Conservation (phyloP, 2,329 filamentous ascomycete genomes). For the Pezicula rhizophila region DNA sequence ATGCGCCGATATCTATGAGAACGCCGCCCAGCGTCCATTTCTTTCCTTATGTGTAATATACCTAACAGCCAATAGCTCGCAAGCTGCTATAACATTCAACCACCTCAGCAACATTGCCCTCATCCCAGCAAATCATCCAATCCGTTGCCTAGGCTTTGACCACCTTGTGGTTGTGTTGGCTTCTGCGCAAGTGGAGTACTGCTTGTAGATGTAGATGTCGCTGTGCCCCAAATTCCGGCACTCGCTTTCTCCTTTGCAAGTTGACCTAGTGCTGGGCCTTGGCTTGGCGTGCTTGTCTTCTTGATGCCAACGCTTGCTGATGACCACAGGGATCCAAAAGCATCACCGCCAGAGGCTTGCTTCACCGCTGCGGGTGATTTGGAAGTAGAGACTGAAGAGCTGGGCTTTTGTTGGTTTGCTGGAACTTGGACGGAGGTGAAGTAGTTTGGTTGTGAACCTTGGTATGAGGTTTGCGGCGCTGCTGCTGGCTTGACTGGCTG, state of each 20-base stretch:
- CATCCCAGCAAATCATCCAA: neutral
- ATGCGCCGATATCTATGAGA: no score
- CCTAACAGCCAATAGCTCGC: no score
- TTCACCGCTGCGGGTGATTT: conserved; percentile 47
- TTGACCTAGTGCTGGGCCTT: conserved; percentile 79
- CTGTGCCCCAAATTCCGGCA: conserved; percentile 81
- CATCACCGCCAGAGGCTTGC: conserved; percentile 64
- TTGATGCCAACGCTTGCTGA: conserved; percentile 65
- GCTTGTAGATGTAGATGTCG: conserved; percentile 12
- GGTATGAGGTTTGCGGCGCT: conserved; percentile 59
- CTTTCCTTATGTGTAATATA: no score
- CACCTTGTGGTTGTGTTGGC: conserved; percentile 1
- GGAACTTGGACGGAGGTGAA: conserved; percentile 71
- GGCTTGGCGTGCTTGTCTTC: conserved; percentile 57
- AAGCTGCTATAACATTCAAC: no score
- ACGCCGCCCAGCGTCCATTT: no score
- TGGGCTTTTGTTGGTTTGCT: conserved; percentile 19
- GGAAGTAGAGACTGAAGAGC: conserved; percentile 30
- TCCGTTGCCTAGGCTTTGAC: neutral
- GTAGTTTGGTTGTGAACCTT: conserved; percentile 84
- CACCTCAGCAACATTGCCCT: no score
- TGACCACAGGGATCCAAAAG: conserved; percentile 81
- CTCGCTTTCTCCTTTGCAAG: conserved; percentile 97
- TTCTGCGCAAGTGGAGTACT: conserved; percentile 8
- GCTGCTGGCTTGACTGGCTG: conserved; percentile 31